Conservation (phyloP, 768 basidiomycete genomes). For the Mycena galericulata region DNA sequence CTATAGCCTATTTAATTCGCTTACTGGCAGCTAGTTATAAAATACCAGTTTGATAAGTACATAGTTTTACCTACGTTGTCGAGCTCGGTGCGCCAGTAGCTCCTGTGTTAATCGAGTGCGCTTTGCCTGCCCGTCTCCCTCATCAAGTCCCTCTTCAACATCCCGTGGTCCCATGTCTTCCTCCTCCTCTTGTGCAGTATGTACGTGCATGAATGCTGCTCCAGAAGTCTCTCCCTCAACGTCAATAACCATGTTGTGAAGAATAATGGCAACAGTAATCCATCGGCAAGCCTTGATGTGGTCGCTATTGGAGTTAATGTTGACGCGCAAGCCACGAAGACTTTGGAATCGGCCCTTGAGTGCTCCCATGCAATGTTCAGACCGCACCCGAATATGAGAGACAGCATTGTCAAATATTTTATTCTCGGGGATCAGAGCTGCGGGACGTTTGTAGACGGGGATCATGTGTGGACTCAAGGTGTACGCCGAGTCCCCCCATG, state of each 20-base stretch:
- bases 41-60: too few species aligned
- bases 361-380: constrained; percentile 53
- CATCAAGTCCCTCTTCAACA: too few species aligned
- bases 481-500: constrained; percentile 40
- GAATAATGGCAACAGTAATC: not conserved
- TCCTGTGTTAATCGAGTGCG: too few species aligned
- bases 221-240: constrained; percentile 12
- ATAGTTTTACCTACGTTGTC: too few species aligned
- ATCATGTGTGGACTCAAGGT: constrained; percentile 42
- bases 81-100: too few species aligned
- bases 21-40: too few species aligned
- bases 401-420: constrained; percentile 42
- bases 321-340: constrained; percentile 44
- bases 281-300: not conserved
- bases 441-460: constrained; percentile 46
- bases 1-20: too few species aligned
- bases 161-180: too few species aligned
- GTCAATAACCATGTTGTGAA: constrained; percentile 7
- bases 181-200: too few species aligned
- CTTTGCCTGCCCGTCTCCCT: too few species aligned
- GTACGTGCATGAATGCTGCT: too few species aligned
- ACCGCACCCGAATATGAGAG: constrained; percentile 46
- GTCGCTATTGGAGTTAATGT: constrained; percentile 37
- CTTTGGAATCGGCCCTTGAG: constrained; percentile 51
- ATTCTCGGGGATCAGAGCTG: constrained; percentile 41